Evolutionary conservation across 1,284 basidiomycete species (phyloP), one percentile per base, ranked within the genome.

Genomic region (Erythrobasidium hasegawianum): DNA sequence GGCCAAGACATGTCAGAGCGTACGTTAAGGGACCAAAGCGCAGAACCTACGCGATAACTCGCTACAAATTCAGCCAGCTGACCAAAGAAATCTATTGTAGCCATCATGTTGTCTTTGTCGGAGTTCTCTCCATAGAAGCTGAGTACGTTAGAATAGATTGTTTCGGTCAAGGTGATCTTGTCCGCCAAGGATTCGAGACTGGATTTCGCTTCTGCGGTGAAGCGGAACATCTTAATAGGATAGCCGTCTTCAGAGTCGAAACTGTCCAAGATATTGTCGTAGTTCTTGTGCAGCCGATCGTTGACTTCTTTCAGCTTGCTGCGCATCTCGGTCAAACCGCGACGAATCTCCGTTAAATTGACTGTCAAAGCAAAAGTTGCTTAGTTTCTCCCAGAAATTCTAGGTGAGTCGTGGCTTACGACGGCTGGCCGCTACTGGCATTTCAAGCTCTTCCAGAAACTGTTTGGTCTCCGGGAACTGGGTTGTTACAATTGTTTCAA

Each of bases 21-120:
- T 29, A 41, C 4, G 5, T 9, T 20, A 1, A 1, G 16, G 13
- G 13, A 29, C 10, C n/a, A 16, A 20, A 4, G 24, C 24, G 16
- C n/a, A 24, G 16, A 45, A 29, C 81, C 68, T 70, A 90, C 90
- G 83, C 84, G 87, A 78, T 93, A 96, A 1, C 91, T 93, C 0
- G 88, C 92, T 24, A 92, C 84, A 73, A 96, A 96, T 1, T 89
- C 94, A 79, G 94, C 91, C 83, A 96, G 95, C 73, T 94, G 87
- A 16, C 86, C 90, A 78, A 91, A 97, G 79, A 96, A 97, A 74
- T 95, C 91, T 7, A 86, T 81, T 11, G 75, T 72, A 13, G 69
- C 62, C 9, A 72, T 68, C 47, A 70, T 72, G 38, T 72, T 72
- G 39, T 74, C 72, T 78, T 89, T 90, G 72, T 89, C 87, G 14